These are phyloP conservation scores for Schwanniomyces polymorphus DNA, from an alignment of 805 yeast genomes.

Conservation along the genomic window DNA sequence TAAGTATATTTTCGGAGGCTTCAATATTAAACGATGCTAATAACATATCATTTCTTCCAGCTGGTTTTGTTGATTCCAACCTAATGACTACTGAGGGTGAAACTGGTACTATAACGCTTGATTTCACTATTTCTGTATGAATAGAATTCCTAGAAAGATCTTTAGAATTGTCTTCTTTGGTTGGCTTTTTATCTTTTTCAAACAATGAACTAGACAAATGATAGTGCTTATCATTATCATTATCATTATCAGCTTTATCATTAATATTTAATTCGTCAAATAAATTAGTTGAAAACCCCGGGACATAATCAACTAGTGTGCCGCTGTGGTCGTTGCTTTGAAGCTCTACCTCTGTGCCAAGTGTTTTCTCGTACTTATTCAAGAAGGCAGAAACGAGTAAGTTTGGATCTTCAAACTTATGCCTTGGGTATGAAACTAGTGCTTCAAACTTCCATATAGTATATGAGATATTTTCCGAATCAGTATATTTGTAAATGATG, in stretches of 20 bases:
- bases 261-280: slow-evolving; percentile 15
- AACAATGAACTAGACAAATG: slow-evolving; percentile 1
- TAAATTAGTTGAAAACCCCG: slow-evolving; percentile 13
- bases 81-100: slow-evolving; percentile 43
- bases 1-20: slow-evolving; percentile 40
- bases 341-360: not conserved
- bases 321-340: not conserved
- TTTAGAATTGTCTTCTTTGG: not conserved
- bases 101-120: slow-evolving; percentile 23
- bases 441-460: slow-evolving; percentile 29
- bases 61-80: slow-evolving; percentile 48
- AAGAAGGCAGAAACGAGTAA: slow-evolving; percentile 19
- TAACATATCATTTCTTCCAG: slow-evolving; percentile 44
- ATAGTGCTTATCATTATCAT: not conserved
- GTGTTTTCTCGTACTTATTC: slow-evolving; percentile 8
- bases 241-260: not conserved
- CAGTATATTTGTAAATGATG: slow-evolving; percentile 9
- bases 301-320: slow-evolving; percentile 15
- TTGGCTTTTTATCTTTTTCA: not conserved
- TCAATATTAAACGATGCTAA: slow-evolving; percentile 52
- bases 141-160: not conserved
- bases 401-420: slow-evolving; percentile 25
- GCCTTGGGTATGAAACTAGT: slow-evolving; percentile 30
- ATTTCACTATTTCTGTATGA: slow-evolving; percentile 4
- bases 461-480: slow-evolving; percentile 6